A percentile compares a stretch with the other conserved stretches of the same genome.
Conservation (phyloP, 495 filamentous ascomycete species). For the Parmelia sp. region DNA sequence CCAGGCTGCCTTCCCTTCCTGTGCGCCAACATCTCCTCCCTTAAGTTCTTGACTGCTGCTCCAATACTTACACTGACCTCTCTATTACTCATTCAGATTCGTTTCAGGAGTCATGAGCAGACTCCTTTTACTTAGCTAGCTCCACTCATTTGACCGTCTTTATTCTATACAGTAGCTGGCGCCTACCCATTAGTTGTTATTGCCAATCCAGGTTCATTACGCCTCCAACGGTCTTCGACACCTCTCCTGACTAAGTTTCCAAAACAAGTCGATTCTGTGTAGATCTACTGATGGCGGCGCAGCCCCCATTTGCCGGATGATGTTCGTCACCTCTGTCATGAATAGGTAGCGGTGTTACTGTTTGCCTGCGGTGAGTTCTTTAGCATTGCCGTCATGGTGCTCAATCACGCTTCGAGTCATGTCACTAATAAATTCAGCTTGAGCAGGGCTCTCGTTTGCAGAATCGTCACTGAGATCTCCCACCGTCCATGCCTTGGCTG, state of each 20-base stretch:
- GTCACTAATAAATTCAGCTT: constrained; percentile 24
- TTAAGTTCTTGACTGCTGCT: background rate
- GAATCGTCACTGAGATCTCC: constrained; percentile 1
- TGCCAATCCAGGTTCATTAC: background rate
- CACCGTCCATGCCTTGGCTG: constrained; percentile 8
- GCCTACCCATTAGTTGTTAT: background rate
- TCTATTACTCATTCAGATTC: background rate
- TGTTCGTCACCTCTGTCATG: constrained; percentile 57
- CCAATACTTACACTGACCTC: background rate
- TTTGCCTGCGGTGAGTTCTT: constrained; percentile 35
- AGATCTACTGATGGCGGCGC: constrained; percentile 61
- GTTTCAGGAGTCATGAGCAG: background rate
- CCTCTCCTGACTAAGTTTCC: constrained; percentile 44
- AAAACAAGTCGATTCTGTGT: constrained; percentile 72
- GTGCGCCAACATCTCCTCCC: background rate
- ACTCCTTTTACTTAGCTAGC: background rate
- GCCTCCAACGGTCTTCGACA: constrained; percentile 20
- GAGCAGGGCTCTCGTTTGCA: constrained; percentile 5
- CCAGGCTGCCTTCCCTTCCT: background rate
- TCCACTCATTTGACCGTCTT: background rate
- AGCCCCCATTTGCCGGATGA: constrained; percentile 55
- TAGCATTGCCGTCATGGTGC: no score
- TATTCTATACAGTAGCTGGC: background rate
- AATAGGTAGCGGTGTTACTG: constrained; percentile 59
- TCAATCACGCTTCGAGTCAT: no score